Conservation (phyloP, 2,329 filamentous ascomycete genomes). For the Penicillium sp. region DNA sequence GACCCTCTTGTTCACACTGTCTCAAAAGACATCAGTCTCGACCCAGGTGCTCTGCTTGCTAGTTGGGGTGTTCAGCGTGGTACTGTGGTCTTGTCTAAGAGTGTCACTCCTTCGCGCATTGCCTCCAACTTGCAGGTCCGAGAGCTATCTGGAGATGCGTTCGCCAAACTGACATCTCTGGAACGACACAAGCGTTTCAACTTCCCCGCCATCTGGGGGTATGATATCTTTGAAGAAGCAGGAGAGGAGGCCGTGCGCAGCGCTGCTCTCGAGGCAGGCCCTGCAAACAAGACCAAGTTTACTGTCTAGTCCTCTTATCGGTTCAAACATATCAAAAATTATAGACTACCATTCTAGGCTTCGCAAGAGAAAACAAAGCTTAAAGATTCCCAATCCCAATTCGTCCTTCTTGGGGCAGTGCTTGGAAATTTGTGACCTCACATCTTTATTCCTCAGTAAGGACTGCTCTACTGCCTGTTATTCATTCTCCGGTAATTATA, state of each 20-base stretch:
- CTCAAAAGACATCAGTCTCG: conserved; percentile 61
- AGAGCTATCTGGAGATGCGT: conserved; percentile 29
- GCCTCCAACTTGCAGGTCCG: conserved; percentile 45
- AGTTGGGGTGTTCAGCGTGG: conserved; percentile 58
- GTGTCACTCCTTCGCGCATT: conserved; percentile 54
- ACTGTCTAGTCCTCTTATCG: conserved; percentile 16
- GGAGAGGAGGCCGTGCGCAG: conserved; percentile 25
- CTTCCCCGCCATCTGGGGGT: conserved; percentile 34
- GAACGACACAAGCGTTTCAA: conserved; percentile 38
- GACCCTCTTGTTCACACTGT: conserved; percentile 63
- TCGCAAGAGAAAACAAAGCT: not conserved
- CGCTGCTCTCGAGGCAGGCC: conserved; percentile 17
- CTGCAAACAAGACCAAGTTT: conserved; percentile 24
- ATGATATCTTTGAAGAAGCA: conserved; percentile 38
- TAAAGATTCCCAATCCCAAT: too few relatives aligned
- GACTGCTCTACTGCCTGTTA: too few relatives aligned
- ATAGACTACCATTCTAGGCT: not conserved
- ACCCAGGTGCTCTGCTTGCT: conserved; percentile 57
- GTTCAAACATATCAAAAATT: not conserved
- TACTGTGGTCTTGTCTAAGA: conserved; percentile 57
- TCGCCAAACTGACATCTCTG: conserved; percentile 29
- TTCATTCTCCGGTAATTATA: too few relatives aligned
- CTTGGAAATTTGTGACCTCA: too few relatives aligned
- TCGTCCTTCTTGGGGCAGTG: too few relatives aligned
- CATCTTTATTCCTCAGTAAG: too few relatives aligned